Evolutionary conservation across 495 filamentous ascomycete genomes (phyloP), one percentile per base, ranked within the genome.

Genomic region (Podospora tetraspora): DNA sequence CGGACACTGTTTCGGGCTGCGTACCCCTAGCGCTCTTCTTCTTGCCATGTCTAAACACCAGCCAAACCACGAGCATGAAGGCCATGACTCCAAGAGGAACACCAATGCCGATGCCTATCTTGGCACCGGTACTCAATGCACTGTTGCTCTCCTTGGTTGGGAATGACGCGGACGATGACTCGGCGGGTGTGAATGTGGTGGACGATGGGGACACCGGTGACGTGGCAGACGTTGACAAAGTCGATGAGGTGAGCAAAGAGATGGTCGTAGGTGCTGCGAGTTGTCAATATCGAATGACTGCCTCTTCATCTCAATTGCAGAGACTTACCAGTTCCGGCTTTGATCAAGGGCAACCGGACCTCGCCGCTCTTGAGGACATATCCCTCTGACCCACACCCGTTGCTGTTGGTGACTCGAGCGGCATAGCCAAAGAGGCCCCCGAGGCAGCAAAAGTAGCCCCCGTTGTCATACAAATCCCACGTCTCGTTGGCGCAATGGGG

Each of bases 291-390:
- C 6, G 9, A 12, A 32, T 0, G 9, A 32, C 8, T 12, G 30
- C 13, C 4, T 16, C 62, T 21, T 64, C 34, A 56, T 0, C 12
- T 0, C 6, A 0, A 52, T 16, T 16, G 22, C n/a, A 56, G n/a
- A 23, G 22, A n/a, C 62, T 25, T 57, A 64, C 62, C 62, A 52
- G 11, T 10, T 29, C 62, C 62, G 29, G 62, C 62, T 13, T 57
- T 13, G 62, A 64, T 32, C 32, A 64, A 13, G 13, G 62, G 62
- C 62, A 64, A 13, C 23, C 32, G 21, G n/a, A 64, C 62, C 37
- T 64, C 62, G 23, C 62, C 62, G 23, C 62, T 64, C 37, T 64
- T 64, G 62, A 64, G 62, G 24, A 64, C 57, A 27, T 64, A 64
- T 25, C 62, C 62, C 37, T 64, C 62, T 5, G 34, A 57, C 3